Evolutionary conservation across 73 alveolate species (phyloP).

Genomic region (Paramecium tetraurelia): DNA sequence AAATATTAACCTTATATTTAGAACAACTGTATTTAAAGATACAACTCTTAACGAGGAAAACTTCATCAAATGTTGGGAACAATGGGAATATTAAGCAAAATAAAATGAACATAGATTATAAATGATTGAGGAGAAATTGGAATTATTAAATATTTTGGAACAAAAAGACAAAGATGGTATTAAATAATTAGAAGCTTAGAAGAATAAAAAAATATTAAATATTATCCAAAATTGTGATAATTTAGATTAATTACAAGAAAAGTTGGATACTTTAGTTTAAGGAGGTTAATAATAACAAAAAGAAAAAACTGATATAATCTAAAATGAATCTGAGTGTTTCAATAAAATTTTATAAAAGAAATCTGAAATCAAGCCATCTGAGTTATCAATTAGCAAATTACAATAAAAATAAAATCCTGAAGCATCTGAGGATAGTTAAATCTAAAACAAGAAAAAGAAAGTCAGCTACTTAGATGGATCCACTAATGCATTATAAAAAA

Average conservation of each 20-base stretch:
- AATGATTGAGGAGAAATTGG: not conserved
- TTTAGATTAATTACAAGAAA: not conserved
- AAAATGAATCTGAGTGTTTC: conserved; percentile 21
- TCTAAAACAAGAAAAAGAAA: not conserved
- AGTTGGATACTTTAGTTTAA: not conserved
- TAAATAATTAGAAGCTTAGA: not conserved
- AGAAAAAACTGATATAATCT: not conserved
- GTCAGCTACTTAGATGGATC: not conserved
- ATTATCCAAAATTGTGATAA: conserved; percentile 10
- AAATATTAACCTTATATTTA: not conserved
- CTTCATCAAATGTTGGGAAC: conserved; percentile 31
- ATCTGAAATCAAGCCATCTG: not conserved
- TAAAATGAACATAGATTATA: not conserved
- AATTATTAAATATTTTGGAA: not conserved
- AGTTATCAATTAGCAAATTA: not conserved
- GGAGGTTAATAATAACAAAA: not conserved
- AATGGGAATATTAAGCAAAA: not conserved
- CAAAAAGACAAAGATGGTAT: not conserved
- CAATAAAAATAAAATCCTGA: not conserved
- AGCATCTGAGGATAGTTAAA: not conserved
- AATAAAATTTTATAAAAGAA: not conserved
- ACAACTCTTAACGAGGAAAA: conserved; percentile 4
- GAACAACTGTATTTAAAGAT: not conserved
- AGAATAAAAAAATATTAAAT: not conserved
- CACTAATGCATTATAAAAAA: not conserved